Evolutionary conservation across 2,329 filamentous ascomycete species (phyloP), one percentile per base, ranked within the genome.

Genomic region (Chrysoporthe deuterocubensis): DNA sequence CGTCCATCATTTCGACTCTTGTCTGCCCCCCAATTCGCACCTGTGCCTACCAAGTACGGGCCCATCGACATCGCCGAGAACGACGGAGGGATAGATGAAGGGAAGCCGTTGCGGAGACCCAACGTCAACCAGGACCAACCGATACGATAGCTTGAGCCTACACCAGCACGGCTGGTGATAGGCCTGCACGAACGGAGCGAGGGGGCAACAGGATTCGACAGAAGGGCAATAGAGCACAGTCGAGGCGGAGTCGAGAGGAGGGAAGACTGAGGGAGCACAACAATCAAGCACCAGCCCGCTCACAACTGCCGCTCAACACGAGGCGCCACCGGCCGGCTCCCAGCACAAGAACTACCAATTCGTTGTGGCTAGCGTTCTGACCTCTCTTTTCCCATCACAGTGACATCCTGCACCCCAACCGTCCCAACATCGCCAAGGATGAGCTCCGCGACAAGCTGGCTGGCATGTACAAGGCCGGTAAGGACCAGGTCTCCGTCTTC

Each of bases 321-420:
- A 26, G 32, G 34, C 65, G 43, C 56, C 50, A 56, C 34, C 54
- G 26, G 32, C 37, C 16, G 13, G 18, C 37, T n/a, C 46, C 57
- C 50, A 37, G 11, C 14, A 62, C 46, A 62, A 26, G 7, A 50
- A 43, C 16, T 26, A 52, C 26, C 34, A 14, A 32, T 42, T 26
- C 34, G 11, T 42, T 32, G 1, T 37, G 54, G 44, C 54, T 65
- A 32, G 26, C 21, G 16, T 61, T 34, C 59, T 61, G 59, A 61
- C 59, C 4, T 61, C 42, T 42, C 26, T 67, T 46, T 48, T 54
- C 46, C 40, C 48, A 46, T 21, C 56, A 68, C 83, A 99, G 96
- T 89, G 96, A 99, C 84, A 94, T 99, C 87, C 95, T 99, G 84
- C 96, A 99, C 90, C 96, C 96, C 83, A 92, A 92, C 89, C 94